A percentile compares a stretch with the other conserved stretches of the same genome.
Conservation (phyloP, 164 flowering plant genomes). For the Hamamelis virginiana region DNA sequence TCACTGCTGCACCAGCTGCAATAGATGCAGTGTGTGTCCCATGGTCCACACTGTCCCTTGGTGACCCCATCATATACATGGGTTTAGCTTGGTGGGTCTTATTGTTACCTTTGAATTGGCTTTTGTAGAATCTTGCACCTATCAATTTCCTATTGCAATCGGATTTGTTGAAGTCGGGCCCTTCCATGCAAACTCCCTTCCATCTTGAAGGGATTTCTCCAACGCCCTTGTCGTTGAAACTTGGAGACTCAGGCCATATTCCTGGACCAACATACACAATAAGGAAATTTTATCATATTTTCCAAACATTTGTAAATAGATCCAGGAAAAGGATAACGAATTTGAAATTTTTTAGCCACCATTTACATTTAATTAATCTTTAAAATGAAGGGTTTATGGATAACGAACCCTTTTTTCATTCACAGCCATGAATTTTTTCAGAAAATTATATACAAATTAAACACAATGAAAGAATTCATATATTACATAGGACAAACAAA, state of each 20-base stretch:
- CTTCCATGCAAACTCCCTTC: conserved; percentile 86
- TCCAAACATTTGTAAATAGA: too few species aligned
- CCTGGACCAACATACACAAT: conserved; percentile 27
- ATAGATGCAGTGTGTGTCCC: conserved; percentile 75
- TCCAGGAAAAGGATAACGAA: too few species aligned
- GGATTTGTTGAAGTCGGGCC: conserved; percentile 53
- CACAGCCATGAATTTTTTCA: too few species aligned
- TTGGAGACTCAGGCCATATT: conserved; percentile 80
- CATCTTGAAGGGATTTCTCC: conserved; percentile 68
- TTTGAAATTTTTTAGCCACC: too few species aligned
- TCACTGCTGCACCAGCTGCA: conserved; percentile 50
- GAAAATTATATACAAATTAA: too few species aligned
- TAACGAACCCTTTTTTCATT: too few species aligned
- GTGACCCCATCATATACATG: conserved; percentile 51
- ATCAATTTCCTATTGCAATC: conserved; percentile 74
- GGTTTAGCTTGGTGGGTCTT: conserved; percentile 5
- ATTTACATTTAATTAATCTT: too few species aligned
- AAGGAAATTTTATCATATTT: neutral
- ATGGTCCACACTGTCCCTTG: conserved; percentile 66
- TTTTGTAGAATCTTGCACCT: conserved; percentile 72
- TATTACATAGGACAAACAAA: too few species aligned
- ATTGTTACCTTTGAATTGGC: conserved; percentile 6
- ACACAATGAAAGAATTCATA: too few species aligned
- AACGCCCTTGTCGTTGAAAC: conserved; percentile 61
- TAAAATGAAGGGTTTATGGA: too few species aligned